Percentiles rank a stretch among this genome's conserved stretches.
These are phyloP conservation scores for Fraxinus sp. DNA, from an alignment of 305 asterid genomes.

Conservation along the genomic window DNA sequence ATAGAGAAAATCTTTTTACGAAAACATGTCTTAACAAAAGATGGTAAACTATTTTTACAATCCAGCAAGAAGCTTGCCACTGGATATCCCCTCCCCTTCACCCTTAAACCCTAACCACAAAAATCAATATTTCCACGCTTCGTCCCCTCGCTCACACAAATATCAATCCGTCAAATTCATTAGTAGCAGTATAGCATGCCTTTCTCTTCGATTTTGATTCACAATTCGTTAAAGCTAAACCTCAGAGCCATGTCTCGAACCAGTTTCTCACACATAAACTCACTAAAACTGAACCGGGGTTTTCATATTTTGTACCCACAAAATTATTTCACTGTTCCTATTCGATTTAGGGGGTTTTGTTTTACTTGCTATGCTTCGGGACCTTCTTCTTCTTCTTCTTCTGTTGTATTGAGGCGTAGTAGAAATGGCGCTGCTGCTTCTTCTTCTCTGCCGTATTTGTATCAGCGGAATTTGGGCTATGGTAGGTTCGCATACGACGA, in stretches of 20 bases:
- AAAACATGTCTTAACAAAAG: neutral
- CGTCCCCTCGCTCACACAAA: constrained; percentile 17
- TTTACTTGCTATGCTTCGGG: constrained; percentile 39
- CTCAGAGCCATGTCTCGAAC: constrained; percentile 44
- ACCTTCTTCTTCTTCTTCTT: constrained; percentile 26
- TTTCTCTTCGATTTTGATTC: constrained; percentile 33
- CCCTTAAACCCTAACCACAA: constrained; percentile 46
- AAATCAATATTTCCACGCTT: constrained; percentile 12
- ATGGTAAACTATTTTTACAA: neutral
- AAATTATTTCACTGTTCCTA: constrained; percentile 14
- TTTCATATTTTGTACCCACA: constrained; percentile 30
- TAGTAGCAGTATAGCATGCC: constrained; percentile 17
- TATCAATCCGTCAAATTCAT: neutral
- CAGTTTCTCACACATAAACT: constrained; percentile 24
- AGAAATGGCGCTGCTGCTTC: constrained; percentile 36
- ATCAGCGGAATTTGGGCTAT: constrained; percentile 59
- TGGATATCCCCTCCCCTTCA: constrained; percentile 1
- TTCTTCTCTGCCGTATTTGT: constrained; percentile 41
- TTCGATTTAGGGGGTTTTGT: constrained; percentile 21
- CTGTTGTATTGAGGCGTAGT: constrained; percentile 34
- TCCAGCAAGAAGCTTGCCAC: neutral
- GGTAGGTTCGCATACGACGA: constrained; percentile 70
- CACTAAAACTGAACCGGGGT: constrained; percentile 18
- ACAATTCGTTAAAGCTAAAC: constrained; percentile 32
- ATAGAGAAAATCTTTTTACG: neutral